phyloP scores from a whole-genome alignment of 805 yeast species.

The Cyberlindnera maritima region DNA sequence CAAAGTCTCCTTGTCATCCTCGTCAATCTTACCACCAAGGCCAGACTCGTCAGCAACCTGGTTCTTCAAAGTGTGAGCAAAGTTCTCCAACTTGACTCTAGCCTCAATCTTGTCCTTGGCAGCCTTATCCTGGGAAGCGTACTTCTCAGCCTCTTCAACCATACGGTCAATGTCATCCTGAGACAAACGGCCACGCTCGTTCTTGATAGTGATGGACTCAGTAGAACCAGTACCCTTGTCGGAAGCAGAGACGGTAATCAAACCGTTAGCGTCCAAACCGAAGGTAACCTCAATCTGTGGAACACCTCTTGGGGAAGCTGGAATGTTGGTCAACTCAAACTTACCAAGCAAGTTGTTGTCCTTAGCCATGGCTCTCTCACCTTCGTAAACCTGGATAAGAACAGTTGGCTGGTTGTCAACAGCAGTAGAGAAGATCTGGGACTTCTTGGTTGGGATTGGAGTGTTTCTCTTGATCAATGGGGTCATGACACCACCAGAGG shows the following conservation, averaged over 20 bases:
- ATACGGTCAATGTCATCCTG: conserved; percentile 95
- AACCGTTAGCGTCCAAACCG: conserved; percentile 84
- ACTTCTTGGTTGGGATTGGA: conserved; percentile 92
- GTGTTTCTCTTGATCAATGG: conserved; percentile 92
- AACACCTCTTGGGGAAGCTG: conserved; percentile 90
- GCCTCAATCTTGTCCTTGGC: conserved; percentile 84
- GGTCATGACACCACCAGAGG: conserved; percentile 98
- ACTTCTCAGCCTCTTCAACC: conserved; percentile 97
- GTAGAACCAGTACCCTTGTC: conserved; percentile 95
- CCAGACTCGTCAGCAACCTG: conserved; percentile 55
- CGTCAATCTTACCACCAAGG: conserved; percentile 77
- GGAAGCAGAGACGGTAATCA: conserved; percentile 78
- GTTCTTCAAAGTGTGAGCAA: conserved; percentile 78
- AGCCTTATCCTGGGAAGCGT: conserved; percentile 84
- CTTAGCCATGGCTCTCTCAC: conserved; percentile 93
- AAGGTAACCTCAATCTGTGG: conserved; percentile 92
- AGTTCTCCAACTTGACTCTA: conserved; percentile 84
- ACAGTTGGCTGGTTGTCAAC: conserved; percentile 97
- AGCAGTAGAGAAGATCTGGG: conserved; percentile 93
- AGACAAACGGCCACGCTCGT: conserved; percentile 91
- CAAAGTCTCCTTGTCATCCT: conserved; percentile 87
- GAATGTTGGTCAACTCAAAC: conserved; percentile 82
- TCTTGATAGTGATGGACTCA: conserved; percentile 86
- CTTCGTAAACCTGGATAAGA: conserved; percentile 89
- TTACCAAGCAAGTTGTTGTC: conserved; percentile 89